phyloP scores from a whole-genome alignment of 192 early-diverging fungal species.

The Linnemannia elongata region DNA sequence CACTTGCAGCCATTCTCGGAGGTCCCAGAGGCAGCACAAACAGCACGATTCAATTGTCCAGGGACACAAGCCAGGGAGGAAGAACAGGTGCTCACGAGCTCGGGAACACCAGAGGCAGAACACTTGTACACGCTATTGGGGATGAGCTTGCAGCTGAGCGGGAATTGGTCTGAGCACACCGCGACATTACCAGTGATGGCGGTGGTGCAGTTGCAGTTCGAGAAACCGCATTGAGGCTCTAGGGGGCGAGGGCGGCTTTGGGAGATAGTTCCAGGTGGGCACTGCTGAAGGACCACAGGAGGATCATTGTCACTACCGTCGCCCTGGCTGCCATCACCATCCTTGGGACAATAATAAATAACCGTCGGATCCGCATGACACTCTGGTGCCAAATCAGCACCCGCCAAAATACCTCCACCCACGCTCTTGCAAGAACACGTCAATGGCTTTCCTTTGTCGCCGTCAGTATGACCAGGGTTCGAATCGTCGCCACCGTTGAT shows the following conservation, averaged over 20 bases:
- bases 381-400: neutral
- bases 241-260: neutral
- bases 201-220: neutral
- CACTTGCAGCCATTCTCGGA: constrained; percentile 18
- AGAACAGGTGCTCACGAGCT: neutral
- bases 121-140: constrained; percentile 20
- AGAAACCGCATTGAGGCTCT: constrained; percentile 2
- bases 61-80: neutral
- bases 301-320: neutral
- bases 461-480: neutral
- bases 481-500: constrained; percentile 1
- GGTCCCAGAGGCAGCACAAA: neutral
- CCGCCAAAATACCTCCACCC: neutral
- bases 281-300: neutral
- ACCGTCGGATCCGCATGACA: neutral
- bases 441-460: neutral
- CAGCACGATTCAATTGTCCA: neutral
- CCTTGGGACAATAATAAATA: neutral
- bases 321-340: neutral
- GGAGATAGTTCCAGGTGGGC: neutral
- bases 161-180: constrained; percentile 8
- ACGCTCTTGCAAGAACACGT: neutral
- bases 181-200: neutral
- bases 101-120: neutral
- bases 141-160: neutral